Evolutionary conservation across 345 rosid species (phyloP).

Genomic region (Camelina sativa): DNA sequence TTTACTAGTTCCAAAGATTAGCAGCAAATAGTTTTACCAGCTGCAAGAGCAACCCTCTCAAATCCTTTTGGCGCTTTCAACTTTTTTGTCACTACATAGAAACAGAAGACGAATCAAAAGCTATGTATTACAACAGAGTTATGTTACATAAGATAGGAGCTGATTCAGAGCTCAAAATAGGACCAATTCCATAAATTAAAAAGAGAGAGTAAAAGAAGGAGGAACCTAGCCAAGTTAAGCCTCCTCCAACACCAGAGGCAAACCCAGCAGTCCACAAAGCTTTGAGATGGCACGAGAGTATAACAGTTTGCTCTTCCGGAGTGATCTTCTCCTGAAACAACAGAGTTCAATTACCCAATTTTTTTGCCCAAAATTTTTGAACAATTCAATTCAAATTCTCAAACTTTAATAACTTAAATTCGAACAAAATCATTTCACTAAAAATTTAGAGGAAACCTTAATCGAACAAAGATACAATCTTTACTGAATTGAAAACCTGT

Average conservation of each 20-base stretch:
- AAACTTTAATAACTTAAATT: neutral
- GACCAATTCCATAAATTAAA: neutral
- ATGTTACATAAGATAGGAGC: neutral
- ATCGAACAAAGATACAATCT: conserved; percentile 6
- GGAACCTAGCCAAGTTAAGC: conserved; percentile 41
- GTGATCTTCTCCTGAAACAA: conserved; percentile 39
- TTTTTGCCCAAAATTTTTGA: conserved; percentile 18
- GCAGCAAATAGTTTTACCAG: conserved; percentile 27
- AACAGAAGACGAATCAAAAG: conserved; percentile 7
- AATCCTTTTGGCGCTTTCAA: neutral
- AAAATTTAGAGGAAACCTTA: neutral
- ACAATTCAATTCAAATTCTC: conserved; percentile 10
- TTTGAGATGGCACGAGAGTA: conserved; percentile 38
- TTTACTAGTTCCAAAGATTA: neutral
- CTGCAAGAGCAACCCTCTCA: conserved; percentile 29
- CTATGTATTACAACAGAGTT: neutral
- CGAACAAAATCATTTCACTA: neutral
- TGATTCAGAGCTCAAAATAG: neutral
- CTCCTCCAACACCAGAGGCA: conserved; percentile 41
- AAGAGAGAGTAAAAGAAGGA: neutral
- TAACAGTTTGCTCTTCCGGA: conserved; percentile 21
- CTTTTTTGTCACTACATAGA: conserved; percentile 31
- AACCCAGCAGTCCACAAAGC: conserved; percentile 37
- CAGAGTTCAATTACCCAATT: neutral
- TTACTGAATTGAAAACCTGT: neutral